Conservation (phyloP, 1,284 basidiomycete species). For the Hemileccinum hortonii region DNA sequence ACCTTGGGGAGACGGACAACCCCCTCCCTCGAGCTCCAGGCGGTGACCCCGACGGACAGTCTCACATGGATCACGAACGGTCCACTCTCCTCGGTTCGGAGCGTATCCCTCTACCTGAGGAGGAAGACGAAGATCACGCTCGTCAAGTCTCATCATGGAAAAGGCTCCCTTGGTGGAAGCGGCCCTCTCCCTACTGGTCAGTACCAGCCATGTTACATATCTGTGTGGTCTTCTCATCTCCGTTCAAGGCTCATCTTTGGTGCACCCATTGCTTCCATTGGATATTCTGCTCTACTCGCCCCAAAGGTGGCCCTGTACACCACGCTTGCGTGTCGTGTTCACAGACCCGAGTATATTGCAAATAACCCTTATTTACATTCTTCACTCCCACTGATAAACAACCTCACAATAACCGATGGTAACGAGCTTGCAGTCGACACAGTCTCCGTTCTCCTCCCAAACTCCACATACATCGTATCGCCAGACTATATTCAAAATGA, state of each 20-base stretch:
- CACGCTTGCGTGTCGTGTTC: slow-evolving; percentile 51
- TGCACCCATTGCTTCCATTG: slow-evolving; percentile 53
- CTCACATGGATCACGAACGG: slow-evolving; percentile 40
- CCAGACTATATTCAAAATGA: not conserved
- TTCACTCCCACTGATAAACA: not conserved
- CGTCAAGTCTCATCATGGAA: slow-evolving; percentile 30
- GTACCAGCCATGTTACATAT: slow-evolving; percentile 21
- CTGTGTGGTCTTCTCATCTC: not conserved
- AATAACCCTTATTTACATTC: not conserved
- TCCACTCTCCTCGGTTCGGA: slow-evolving; percentile 37
- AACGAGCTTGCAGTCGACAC: not conserved
- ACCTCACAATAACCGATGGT: not conserved
- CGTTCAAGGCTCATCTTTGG: slow-evolving; percentile 53
- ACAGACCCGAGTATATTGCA: slow-evolving; percentile 50
- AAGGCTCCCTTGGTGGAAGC: slow-evolving; percentile 63
- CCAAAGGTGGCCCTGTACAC: slow-evolving; percentile 68
- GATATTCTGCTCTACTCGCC: slow-evolving; percentile 54
- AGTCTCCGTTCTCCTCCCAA: not conserved
- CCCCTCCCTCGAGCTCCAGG: not conserved
- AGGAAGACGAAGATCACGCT: slow-evolving; percentile 26
- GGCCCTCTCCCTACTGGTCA: slow-evolving; percentile 68
- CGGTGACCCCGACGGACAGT: slow-evolving; percentile 21
- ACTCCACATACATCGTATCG: not conserved
- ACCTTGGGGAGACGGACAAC: not conserved
- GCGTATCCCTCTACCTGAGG: slow-evolving; percentile 7